phyloP scores from a whole-genome alignment of 1,139 yeast genomes.

The Entelexis sorbosivorans region DNA sequence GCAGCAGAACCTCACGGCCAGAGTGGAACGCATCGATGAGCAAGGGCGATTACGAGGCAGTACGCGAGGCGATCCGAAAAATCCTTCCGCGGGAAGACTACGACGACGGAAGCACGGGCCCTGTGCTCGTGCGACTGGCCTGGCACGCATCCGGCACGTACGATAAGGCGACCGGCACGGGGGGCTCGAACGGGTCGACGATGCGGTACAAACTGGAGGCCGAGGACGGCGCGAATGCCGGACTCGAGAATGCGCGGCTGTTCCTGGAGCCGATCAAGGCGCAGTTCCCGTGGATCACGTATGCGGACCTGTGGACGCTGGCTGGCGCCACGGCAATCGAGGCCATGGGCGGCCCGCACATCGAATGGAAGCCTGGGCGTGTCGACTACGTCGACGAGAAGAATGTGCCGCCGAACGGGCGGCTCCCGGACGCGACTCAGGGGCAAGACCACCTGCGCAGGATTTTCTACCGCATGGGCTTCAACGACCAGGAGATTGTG shows the following conservation, averaged over 20 bases:
- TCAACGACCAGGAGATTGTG: conserved; percentile 52
- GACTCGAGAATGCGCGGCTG: conserved; percentile 46
- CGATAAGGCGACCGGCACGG: conserved; percentile 43
- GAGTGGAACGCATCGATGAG: conserved; percentile 14
- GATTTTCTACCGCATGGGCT: conserved; percentile 52
- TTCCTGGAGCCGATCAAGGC: conserved; percentile 49
- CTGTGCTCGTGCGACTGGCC: conserved; percentile 51
- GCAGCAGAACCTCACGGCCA: not conserved
- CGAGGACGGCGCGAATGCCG: conserved; percentile 28
- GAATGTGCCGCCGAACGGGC: conserved; percentile 51
- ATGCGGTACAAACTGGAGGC: conserved; percentile 37
- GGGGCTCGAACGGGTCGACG: conserved; percentile 61
- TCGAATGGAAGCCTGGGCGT: conserved; percentile 53
- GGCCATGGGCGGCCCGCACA: conserved; percentile 49
- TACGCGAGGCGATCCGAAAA: conserved; percentile 69
- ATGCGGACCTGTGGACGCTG: conserved; percentile 57
- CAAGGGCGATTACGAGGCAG: conserved; percentile 48
- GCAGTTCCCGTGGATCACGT: conserved; percentile 48
- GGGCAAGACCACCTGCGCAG: conserved; percentile 45
- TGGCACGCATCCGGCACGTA: conserved; percentile 68
- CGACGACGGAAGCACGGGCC: conserved; percentile 61
- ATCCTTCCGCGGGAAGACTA: conserved; percentile 62
- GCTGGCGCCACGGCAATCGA: conserved; percentile 55
- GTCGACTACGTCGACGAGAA: conserved; percentile 43
- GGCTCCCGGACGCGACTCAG: conserved; percentile 48